Evolutionary conservation across 2,329 filamentous ascomycete species (phyloP).

Genomic region (Calonectria henricotiae): DNA sequence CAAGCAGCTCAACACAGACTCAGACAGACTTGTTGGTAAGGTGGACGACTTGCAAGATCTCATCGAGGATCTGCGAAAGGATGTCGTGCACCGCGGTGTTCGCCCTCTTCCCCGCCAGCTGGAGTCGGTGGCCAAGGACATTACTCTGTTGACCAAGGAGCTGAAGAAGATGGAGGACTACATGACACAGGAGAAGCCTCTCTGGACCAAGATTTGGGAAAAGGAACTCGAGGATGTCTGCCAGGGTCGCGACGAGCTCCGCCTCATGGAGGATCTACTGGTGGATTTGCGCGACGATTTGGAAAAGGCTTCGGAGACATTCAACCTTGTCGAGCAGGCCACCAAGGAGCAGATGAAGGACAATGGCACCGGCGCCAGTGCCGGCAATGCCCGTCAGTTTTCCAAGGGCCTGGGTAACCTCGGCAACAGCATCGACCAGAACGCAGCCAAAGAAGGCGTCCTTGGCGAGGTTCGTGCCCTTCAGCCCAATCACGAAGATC

Average conservation of each 20-base stretch:
- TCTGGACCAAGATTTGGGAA: slow-evolving; percentile 99
- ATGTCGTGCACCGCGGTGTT: slow-evolving; percentile 94
- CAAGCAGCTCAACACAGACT: slow-evolving; percentile 88
- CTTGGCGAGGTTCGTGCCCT: slow-evolving; percentile 94
- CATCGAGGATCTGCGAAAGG: slow-evolving; percentile 96
- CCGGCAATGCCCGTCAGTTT: slow-evolving; percentile 70
- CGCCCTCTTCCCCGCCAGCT: slow-evolving; percentile 92
- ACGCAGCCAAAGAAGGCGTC: slow-evolving; percentile 90
- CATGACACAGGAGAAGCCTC: slow-evolving; percentile 90
- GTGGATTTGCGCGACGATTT: slow-evolving; percentile 94
- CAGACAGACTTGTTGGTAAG: slow-evolving; percentile 89
- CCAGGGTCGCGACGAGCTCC: slow-evolving; percentile 94
- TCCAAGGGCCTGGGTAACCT: slow-evolving; percentile 70
- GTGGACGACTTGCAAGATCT: slow-evolving; percentile 98
- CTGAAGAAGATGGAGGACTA: slow-evolving; percentile 96
- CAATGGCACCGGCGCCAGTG: slow-evolving; percentile 68
- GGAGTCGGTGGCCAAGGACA: slow-evolving; percentile 90
- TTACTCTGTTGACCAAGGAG: slow-evolving; percentile 85
- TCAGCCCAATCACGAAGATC: slow-evolving; percentile 93
- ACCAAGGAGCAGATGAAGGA: slow-evolving; percentile 98
- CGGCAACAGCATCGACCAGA: slow-evolving; percentile 77
- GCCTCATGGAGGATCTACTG: slow-evolving; percentile 95
- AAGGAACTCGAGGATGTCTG: slow-evolving; percentile 96
- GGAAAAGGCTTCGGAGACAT: slow-evolving; percentile 94
- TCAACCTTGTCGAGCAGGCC: slow-evolving; percentile 95